Conservation (phyloP, 2,329 filamentous ascomycete species). For the Nemania diffusa region DNA sequence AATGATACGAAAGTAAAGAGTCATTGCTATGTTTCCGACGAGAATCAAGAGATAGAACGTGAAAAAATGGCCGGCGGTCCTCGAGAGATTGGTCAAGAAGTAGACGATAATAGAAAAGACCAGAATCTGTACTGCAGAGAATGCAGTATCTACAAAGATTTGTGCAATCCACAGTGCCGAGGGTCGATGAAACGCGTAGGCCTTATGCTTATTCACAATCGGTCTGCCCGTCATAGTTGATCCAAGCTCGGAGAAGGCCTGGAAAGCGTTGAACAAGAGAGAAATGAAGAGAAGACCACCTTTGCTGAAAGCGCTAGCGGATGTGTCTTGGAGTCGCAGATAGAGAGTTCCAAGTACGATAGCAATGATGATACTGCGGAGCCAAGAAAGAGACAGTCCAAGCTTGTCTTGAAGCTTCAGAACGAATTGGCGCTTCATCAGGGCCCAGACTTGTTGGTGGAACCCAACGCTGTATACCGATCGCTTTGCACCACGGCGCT, state of each 20-base stretch:
- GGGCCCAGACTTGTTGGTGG: conserved; percentile 81
- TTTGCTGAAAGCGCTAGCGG: conserved; percentile 79
- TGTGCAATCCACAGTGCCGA: conserved; percentile 86
- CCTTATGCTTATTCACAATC: conserved; percentile 85
- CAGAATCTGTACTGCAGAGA: conserved; percentile 75
- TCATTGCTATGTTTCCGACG: conserved; percentile 76
- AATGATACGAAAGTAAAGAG: conserved; percentile 79
- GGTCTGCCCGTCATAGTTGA: conserved; percentile 79
- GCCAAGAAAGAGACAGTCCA: conserved; percentile 78
- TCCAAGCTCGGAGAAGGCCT: conserved; percentile 81
- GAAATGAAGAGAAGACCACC: conserved; percentile 84
- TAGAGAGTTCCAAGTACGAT: conserved; percentile 85
- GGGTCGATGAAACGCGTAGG: conserved; percentile 84
- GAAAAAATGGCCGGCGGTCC: conserved; percentile 81
- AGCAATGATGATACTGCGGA: conserved; percentile 74
- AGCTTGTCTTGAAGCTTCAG: conserved; percentile 89
- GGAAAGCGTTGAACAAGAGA: conserved; percentile 87
- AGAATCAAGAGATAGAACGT: conserved; percentile 78
- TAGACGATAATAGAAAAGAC: conserved; percentile 81
- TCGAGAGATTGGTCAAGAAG: conserved; percentile 77
- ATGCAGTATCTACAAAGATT: conserved; percentile 80
- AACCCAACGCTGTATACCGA: conserved; percentile 88
- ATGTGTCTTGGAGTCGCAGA: conserved; percentile 72
- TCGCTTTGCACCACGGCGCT: conserved; percentile 77
- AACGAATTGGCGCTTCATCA: conserved; percentile 85